Evolutionary conservation across 202 grass and related monocot species (phyloP), one percentile per base, ranked within the genome.

Genomic region (Sporobolus alterniflorus): DNA sequence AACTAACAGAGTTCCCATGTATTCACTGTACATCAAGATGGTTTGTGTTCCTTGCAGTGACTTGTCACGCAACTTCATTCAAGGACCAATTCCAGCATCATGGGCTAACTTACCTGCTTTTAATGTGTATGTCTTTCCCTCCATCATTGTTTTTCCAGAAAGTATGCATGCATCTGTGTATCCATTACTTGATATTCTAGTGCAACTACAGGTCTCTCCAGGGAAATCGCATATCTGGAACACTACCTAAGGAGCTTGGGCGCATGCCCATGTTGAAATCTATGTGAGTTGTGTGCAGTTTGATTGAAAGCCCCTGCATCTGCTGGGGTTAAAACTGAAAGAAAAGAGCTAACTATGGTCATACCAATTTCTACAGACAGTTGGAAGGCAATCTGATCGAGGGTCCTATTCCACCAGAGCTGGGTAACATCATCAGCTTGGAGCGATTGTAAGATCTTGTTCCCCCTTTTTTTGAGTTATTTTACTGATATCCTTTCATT

Each of bases 171-270:
- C 67, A 44, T 51, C 48, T 50, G 8, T 63, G 59, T 55, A 22
- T 60, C 55, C 33, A 77, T 69, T 77, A 36, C 64, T 81, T 14
- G 77, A 55, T 40, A 67, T 78, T 76, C 43, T 77, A 40, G 64
- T 61, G 48, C 43, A 71, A 67, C 7, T 52, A 50, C 79, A 98
- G 90, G 85, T 98, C 96, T 88, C 87, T 98, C 26, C 87, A 91
- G 84, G 92, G 87, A 74, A 98, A 98, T 95, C 80, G 69, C n/a
- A 39, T 98, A 76, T 93, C 89, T 66, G 96, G 92, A 43, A 85
- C 55, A 43, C 49, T 98, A 71, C 92, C 92, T 17, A 91, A 93
- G 87, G 89, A 98, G 85, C 73, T 98, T 73, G 92, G 87, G 57
- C 81, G 59, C 21, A 95, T 98, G 84, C 89, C 73, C 24, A 73